These are phyloP conservation scores for Phaeodactylum tricornutum DNA, from an alignment of 108 stramenopile species.

Conservation along the genomic window DNA sequence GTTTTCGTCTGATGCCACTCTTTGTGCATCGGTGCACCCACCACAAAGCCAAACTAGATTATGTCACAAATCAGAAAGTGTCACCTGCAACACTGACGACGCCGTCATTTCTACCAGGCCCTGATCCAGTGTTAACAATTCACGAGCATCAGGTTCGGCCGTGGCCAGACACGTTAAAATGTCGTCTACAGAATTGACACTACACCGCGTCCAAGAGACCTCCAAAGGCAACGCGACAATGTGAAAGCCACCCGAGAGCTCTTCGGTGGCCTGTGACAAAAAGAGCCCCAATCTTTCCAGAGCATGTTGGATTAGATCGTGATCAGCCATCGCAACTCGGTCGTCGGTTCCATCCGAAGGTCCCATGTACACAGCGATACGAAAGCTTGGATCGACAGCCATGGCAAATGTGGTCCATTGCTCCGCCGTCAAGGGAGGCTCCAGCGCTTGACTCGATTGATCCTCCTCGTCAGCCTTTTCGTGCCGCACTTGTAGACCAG, in stretches of 20 bases:
- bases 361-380: conserved; percentile 1
- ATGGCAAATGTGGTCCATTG: conserved; percentile 4
- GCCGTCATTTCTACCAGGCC: conserved; percentile 1
- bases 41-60: background rate
- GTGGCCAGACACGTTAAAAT: conserved; percentile 2
- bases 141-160: background rate
- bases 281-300: conserved; percentile 1
- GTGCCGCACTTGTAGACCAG: background rate
- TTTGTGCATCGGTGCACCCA: background rate
- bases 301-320: background rate
- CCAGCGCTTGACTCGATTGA: no score
- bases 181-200: background rate
- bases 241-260: conserved; percentile 4
- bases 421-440: background rate
- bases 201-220: background rate
- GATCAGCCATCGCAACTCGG: background rate
- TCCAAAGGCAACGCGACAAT: conserved; percentile 3
- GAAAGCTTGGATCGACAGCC: conserved; percentile 2
- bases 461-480: no score
- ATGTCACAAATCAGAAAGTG: conserved; percentile 1
- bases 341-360: conserved; percentile 3
- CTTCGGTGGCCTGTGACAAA: background rate
- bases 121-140: conserved; percentile 2
- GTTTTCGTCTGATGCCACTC: no score
- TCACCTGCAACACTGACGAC: background rate